phyloP scores from a whole-genome alignment of 495 filamentous ascomycete species.

The Penicillium ochrochloron region DNA sequence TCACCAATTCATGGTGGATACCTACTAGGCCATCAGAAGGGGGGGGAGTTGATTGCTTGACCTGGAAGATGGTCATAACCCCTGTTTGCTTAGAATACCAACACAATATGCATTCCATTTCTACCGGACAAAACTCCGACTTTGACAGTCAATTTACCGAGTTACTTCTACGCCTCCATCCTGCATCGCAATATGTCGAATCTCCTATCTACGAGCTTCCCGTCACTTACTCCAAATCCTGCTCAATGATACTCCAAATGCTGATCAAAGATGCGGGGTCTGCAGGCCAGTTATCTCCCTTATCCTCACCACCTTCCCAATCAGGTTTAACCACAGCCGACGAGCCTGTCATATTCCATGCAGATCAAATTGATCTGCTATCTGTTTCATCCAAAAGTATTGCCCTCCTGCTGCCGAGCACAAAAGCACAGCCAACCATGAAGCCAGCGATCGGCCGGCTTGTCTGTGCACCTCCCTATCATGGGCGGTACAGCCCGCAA shows the following conservation, averaged over 20 bases:
- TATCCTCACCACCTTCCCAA: conserved; percentile 24
- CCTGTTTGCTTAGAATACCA: too few relatives aligned
- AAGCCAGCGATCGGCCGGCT: background rate
- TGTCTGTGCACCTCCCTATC: conserved; percentile 17
- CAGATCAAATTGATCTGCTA: background rate
- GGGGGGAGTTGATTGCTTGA: too few relatives aligned
- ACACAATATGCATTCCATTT: too few relatives aligned
- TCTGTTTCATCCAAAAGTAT: background rate
- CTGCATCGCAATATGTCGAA: background rate
- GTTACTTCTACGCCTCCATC: background rate
- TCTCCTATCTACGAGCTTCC: conserved; percentile 1
- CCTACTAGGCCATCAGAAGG: too few relatives aligned
- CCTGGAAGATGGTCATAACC: too few relatives aligned
- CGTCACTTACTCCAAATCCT: background rate
- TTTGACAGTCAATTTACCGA: background rate
- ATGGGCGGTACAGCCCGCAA: conserved; percentile 17
- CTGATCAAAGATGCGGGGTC: conserved; percentile 13
- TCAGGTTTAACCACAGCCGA: conserved; percentile 18
- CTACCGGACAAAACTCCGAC: background rate
- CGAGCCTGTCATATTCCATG: conserved; percentile 9
- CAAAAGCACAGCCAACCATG: conserved; percentile 16
- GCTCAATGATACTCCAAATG: background rate
- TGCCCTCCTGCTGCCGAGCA: background rate
- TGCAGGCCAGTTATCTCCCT: conserved; percentile 8
- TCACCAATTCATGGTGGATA: too few relatives aligned